A percentile compares a stretch with the other conserved stretches of the same genome.
Evolutionary conservation across 2,329 filamentous ascomycete species (phyloP).

Genomic region (Nothophoma quercina): DNA sequence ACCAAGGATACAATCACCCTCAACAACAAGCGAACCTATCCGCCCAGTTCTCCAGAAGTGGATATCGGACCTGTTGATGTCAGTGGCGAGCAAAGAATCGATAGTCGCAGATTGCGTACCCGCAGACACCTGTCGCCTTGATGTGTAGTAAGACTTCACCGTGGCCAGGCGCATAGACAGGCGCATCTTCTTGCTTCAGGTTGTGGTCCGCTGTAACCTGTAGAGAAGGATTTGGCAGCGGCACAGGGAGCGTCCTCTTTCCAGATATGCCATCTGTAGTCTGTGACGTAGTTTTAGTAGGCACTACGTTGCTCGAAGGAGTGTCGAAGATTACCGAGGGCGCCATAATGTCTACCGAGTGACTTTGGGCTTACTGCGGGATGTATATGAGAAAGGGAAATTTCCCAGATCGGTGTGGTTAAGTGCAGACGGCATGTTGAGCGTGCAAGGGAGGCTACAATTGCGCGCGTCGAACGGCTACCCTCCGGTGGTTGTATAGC

Average conservation of each 20-base stretch:
- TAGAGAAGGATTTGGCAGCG: constrained; percentile 61
- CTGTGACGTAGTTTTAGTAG: constrained; percentile 16
- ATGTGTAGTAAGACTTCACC: constrained; percentile 68
- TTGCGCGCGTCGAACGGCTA: neutral
- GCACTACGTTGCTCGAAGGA: neutral
- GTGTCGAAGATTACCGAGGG: constrained; percentile 20
- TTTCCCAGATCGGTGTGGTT: neutral
- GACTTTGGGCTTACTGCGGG: neutral
- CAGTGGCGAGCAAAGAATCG: neutral
- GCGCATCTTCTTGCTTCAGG: constrained; percentile 64
- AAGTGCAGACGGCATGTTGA: neutral
- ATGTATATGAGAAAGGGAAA: neutral
- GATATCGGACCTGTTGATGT: constrained; percentile 64
- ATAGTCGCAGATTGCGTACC: constrained; percentile 49
- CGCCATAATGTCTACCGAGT: constrained; percentile 24
- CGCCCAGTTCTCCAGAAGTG: constrained; percentile 72
- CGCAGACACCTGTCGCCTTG: constrained; percentile 70
- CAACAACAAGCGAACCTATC: constrained; percentile 69
- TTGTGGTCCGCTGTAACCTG: constrained; percentile 68
- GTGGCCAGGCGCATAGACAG: constrained; percentile 61
- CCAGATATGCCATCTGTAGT: constrained; percentile 18
- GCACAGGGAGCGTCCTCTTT: constrained; percentile 29
- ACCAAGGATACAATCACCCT: constrained; percentile 70
- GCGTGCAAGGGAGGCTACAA: neutral
- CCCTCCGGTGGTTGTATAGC: constrained; percentile 9